Evolutionary conservation across 306 rosid species (phyloP).

Genomic region (Gleditsia sinensis): DNA sequence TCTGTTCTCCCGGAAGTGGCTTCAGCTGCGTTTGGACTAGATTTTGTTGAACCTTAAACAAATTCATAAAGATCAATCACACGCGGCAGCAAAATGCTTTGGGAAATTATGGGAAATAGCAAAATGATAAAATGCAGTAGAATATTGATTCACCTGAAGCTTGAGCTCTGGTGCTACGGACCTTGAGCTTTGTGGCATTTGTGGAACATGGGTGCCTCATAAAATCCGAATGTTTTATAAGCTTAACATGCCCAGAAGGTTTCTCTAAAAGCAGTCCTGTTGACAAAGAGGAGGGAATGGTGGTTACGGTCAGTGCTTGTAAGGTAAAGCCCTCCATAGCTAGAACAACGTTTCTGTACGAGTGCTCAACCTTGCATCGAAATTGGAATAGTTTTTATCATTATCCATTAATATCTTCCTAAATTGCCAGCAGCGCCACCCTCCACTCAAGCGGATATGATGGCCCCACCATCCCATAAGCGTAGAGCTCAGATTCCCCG

Average conservation of each 20-base stretch:
- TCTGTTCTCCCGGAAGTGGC: conserved; percentile 47
- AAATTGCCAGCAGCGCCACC: conserved; percentile 39
- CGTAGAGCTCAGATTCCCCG: no score
- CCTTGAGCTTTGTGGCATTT: conserved; percentile 19
- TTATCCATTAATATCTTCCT: conserved; percentile 42
- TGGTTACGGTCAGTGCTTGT: conserved; percentile 54
- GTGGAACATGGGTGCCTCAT: conserved; percentile 37
- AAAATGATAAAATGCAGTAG: conserved; percentile 21
- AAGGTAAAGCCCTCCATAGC: conserved; percentile 72
- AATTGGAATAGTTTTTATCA: conserved; percentile 24
- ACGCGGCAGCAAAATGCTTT: conserved; percentile 18
- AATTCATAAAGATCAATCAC: conserved; percentile 33
- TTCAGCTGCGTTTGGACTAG: conserved; percentile 42
- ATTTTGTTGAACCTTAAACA: conserved; percentile 53
- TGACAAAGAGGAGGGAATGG: conserved; percentile 55
- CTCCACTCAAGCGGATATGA: conserved; percentile 67
- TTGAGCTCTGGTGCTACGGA: conserved; percentile 48
- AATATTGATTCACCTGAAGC: conserved; percentile 56
- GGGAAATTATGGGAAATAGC: neutral
- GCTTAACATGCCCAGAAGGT: conserved; percentile 38
- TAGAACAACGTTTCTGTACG: neutral
- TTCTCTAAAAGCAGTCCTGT: conserved; percentile 39
- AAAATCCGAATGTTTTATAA: conserved; percentile 49
- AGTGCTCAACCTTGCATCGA: neutral
- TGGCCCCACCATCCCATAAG: conserved; percentile 52